A percentile compares a stretch with the other conserved stretches of the same genome.
These are phyloP conservation scores for Myrica gale DNA, from an alignment of 306 rosid species.

Conservation along the genomic window DNA sequence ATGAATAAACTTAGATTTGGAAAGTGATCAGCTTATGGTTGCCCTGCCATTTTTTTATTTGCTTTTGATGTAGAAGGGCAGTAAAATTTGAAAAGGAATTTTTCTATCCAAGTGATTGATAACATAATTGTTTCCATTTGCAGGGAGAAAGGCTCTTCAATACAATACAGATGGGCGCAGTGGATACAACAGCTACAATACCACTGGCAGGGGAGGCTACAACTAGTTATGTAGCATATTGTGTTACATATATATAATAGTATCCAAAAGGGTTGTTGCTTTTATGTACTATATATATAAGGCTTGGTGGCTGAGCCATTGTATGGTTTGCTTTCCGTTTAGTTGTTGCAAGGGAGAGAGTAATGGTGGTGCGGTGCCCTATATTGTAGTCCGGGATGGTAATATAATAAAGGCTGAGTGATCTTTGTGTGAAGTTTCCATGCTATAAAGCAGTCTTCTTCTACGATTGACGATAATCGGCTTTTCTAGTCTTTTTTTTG, in stretches of 20 bases:
- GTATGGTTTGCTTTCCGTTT: background rate
- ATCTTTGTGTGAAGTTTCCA: no score
- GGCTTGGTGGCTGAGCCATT: background rate
- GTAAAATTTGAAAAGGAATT: no score
- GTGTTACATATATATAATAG: background rate
- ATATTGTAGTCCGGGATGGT: background rate
- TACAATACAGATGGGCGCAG: slow-evolving; percentile 25
- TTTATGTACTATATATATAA: background rate
- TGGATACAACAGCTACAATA: slow-evolving; percentile 17
- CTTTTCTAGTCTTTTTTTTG: no score
- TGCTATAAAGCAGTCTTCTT: no score
- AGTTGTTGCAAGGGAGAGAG: no score
- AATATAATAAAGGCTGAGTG: background rate
- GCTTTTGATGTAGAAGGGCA: no score
- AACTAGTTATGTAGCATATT: background rate
- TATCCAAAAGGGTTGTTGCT: background rate
- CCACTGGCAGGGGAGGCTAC: background rate
- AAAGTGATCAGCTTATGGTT: no score
- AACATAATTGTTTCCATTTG: background rate
- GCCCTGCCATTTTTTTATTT: no score
- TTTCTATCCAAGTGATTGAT: background rate
- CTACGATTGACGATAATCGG: no score
- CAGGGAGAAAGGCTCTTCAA: slow-evolving; percentile 25
- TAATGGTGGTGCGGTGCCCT: no score
- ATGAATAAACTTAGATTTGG: no score